A percentile compares a stretch with the other conserved stretches of the same genome.
Evolutionary conservation across 2,329 filamentous ascomycete species (phyloP).

Genomic region (Allantophomopsis cytisporea): DNA sequence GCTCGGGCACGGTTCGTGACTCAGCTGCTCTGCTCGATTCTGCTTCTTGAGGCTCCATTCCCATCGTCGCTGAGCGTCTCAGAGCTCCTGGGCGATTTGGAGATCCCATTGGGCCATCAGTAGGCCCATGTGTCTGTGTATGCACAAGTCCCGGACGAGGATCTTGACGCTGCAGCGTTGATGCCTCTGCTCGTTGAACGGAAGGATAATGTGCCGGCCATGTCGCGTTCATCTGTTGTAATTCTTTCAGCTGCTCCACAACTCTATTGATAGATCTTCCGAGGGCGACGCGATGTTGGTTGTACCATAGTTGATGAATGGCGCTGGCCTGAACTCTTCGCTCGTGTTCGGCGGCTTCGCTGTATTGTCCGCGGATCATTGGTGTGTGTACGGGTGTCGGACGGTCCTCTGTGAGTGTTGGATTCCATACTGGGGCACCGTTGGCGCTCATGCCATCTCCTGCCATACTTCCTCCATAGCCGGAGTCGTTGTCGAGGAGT

Average conservation of each 20-base stretch:
- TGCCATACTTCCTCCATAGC: conserved; percentile 71
- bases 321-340: conserved; percentile 62
- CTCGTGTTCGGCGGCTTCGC: conserved; percentile 40
- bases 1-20: conserved; percentile 48
- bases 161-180: conserved; percentile 29
- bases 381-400: conserved; percentile 26
- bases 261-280: conserved; percentile 77
- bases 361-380: conserved; percentile 9
- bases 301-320: conserved; percentile 88
- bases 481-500: conserved; percentile 77
- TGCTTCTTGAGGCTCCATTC: conserved; percentile 35
- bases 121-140: conserved; percentile 38
- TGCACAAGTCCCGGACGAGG: conserved; percentile 50
- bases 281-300: conserved; percentile 79
- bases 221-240: conserved; percentile 78
- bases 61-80: conserved; percentile 60
- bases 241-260: conserved; percentile 66
- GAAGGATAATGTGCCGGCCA: conserved; percentile 97
- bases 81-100: conserved; percentile 34
- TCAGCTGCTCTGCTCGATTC: conserved; percentile 67
- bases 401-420: conserved; percentile 30
- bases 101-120: conserved; percentile 13
- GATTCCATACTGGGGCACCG: conserved; percentile 26
- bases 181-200: conserved; percentile 45
- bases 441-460: conserved; percentile 49